Percentiles rank a stretch among this genome's conserved stretches.
phyloP scores from a whole-genome alignment of 1,284 basidiomycete species.

The Tranzscheliella williamsii region DNA sequence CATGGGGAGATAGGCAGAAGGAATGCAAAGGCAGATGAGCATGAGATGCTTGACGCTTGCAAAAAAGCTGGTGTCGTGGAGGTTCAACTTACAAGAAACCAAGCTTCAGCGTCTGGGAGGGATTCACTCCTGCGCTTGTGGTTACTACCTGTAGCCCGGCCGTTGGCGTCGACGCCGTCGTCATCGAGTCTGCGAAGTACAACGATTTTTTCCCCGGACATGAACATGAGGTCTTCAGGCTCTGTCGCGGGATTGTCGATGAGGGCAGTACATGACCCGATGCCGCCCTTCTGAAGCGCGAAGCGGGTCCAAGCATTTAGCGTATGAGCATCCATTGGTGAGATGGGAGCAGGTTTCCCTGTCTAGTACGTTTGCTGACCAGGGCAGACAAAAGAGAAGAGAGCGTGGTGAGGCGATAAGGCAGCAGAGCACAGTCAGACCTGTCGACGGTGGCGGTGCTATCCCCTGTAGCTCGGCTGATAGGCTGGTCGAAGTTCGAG shows the following conservation, averaged over 20 bases:
- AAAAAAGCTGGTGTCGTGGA: no score
- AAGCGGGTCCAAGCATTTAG: constrained; percentile 60
- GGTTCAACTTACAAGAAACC: no score
- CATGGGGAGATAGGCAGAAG: no score
- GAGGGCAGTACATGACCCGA: constrained; percentile 54
- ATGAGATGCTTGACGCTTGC: no score
- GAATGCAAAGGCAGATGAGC: neutral
- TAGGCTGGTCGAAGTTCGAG: no score
- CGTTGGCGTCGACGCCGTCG: constrained; percentile 18
- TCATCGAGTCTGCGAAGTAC: constrained; percentile 52
- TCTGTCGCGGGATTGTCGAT: constrained; percentile 54
- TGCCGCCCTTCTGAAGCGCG: constrained; percentile 58
- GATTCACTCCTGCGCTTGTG: constrained; percentile 7
- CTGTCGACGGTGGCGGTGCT: no score
- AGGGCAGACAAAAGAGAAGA: no score
- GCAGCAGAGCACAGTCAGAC: no score
- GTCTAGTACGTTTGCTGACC: no score
- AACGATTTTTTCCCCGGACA: constrained; percentile 56
- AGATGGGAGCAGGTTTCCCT: no score
- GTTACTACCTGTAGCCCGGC: constrained; percentile 16
- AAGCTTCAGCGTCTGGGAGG: constrained; percentile 17
- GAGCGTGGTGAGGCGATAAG: no score
- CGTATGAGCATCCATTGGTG: constrained; percentile 60
- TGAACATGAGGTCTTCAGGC: constrained; percentile 56
- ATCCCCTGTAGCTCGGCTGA: no score